Evolutionary conservation across 2,329 filamentous ascomycete species (phyloP), one percentile per base, ranked within the genome.

Genomic region (Lecanicillium sp.): DNA sequence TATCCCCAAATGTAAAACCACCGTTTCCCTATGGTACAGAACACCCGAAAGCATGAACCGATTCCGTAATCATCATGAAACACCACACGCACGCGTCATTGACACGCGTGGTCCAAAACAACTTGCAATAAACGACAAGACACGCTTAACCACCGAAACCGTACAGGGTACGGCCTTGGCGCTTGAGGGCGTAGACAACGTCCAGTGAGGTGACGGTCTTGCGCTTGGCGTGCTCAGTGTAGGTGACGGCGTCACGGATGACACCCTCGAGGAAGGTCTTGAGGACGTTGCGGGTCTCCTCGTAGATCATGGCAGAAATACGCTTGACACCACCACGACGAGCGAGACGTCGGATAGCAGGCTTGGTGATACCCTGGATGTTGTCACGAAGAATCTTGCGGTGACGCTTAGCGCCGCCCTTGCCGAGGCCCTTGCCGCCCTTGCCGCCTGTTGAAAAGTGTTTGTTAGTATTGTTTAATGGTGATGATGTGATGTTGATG

Each of bases 281-380:
- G 56, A 81, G 73, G 46, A 81, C 77, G 69, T 76, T 75, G 52
- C 77, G 77, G 43, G 77, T 81, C 68, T 81, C 77, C 61, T 81
- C 77, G 69, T 81, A 81, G 66, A 81, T 81, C 75, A 81, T 94
- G 65, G 89, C 89, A 60, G 88, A 95, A 61, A 96, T 96, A 94
- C 89, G 89, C 87, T 96, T 96, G 79, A 96, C 89, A 89, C 89
- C 89, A 70, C 89, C 89, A 92, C 89, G 88, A 73, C 89, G 89
- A 52, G 89, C 89, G 66, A 96, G 88, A 94, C 89, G 89, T 61
- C 89, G 84, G 71, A 96, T 96, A 59, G 89, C 89, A 58, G 89
- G 89, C 85, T 96, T 96, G 62, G 89, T 96, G 65, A 96, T 96
- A 73, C 89, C 89, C 76, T 96, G 89, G 64, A 96, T 96, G 85